phyloP scores from a whole-genome alignment of 495 filamentous ascomycete genomes.

The Neurospora sp. region DNA sequence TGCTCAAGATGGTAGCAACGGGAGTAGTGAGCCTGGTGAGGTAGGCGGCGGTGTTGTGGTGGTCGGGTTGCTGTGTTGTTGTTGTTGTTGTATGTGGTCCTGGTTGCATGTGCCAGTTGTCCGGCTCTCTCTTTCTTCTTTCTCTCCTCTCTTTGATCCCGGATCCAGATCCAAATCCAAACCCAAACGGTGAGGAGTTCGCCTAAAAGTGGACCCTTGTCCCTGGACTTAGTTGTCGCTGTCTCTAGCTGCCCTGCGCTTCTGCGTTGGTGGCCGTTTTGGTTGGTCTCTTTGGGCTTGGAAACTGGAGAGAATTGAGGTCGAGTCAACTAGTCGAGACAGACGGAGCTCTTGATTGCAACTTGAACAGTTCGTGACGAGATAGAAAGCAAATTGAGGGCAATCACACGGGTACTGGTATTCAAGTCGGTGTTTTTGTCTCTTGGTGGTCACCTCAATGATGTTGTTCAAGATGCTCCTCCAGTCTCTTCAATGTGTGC shows the following conservation, averaged over 20 bases:
- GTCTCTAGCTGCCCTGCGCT: background rate
- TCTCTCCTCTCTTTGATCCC: background rate
- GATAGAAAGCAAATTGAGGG: background rate
- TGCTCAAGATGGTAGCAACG: background rate
- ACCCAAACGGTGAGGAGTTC: background rate
- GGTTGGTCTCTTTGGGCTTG: background rate
- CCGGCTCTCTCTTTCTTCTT: background rate
- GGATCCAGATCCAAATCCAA: background rate
- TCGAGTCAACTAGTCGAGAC: background rate
- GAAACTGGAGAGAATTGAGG: background rate
- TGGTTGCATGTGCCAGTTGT: background rate
- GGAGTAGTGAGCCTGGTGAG: background rate
- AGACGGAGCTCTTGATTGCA: background rate
- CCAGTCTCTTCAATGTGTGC: background rate
- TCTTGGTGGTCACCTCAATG: background rate
- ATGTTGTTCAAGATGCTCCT: background rate
- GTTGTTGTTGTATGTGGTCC: background rate
- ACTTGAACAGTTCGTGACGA: background rate
- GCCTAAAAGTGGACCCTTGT: slow-evolving; percentile 1
- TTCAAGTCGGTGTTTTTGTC: background rate
- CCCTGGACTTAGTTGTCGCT: background rate
- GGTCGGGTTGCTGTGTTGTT: background rate
- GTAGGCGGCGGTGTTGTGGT: background rate
- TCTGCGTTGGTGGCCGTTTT: background rate
- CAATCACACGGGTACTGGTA: background rate